Conservation (phyloP, 2,329 filamentous ascomycete genomes). For the Diaporthe vexans region DNA sequence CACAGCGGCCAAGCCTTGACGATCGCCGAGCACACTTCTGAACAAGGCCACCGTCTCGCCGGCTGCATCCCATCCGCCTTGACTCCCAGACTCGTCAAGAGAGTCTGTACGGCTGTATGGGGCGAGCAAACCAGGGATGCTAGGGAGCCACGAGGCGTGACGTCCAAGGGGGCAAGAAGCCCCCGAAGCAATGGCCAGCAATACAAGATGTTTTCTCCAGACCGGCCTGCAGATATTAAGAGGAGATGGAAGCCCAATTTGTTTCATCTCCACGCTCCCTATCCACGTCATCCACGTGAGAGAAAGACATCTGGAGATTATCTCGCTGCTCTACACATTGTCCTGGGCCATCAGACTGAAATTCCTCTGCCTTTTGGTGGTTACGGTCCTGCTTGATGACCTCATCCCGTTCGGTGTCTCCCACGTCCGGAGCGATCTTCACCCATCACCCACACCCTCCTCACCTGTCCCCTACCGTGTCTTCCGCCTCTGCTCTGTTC, state of each 20-base stretch:
- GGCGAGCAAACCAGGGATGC: not conserved
- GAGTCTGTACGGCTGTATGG: not conserved
- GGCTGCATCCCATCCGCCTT: conserved; percentile 2
- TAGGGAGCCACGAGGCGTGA: not conserved
- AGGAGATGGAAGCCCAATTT: not conserved
- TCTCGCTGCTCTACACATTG: no score
- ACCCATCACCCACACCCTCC: conserved; percentile 26
- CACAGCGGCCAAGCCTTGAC: not conserved
- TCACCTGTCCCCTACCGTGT: not conserved
- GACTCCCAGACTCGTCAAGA: not conserved
- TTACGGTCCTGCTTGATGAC: conserved; percentile 40
- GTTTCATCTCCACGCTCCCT: not conserved
- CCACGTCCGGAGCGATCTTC: conserved; percentile 20
- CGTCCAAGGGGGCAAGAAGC: not conserved
- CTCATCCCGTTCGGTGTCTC: conserved; percentile 36
- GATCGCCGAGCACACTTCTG: not conserved
- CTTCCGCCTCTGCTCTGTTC: not conserved
- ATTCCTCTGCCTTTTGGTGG: not conserved
- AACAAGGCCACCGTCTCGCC: no score
- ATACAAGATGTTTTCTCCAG: not conserved
- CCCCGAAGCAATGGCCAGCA: not conserved
- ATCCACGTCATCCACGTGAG: no score
- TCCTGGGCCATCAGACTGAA: not conserved
- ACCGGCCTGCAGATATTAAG: conserved; percentile 6
- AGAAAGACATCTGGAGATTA: no score